phyloP scores from a whole-genome alignment of 345 rosid genomes.

The Bruguiera sexangula region DNA sequence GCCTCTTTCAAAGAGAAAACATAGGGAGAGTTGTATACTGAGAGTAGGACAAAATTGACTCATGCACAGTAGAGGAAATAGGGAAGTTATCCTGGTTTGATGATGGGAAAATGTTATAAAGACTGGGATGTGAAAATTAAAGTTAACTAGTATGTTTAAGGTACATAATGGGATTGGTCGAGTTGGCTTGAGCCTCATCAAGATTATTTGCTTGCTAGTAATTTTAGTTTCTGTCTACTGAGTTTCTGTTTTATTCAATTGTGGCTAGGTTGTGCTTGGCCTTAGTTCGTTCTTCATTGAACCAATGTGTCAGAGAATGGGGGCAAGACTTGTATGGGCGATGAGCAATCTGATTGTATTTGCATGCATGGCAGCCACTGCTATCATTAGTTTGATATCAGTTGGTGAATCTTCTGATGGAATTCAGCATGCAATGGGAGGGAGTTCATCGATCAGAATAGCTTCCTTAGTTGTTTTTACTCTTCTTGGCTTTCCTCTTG shows the following conservation, averaged over 20 bases:
- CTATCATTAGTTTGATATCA: constrained; percentile 73
- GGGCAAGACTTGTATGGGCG: constrained; percentile 87
- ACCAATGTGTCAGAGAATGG: constrained; percentile 84
- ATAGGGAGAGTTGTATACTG: background rate
- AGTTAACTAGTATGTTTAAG: background rate
- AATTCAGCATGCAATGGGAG: constrained; percentile 56
- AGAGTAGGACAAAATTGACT: no score
- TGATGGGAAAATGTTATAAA: no score
- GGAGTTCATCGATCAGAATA: constrained; percentile 51
- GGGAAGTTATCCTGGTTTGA: background rate
- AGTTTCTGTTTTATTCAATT: constrained; percentile 9
- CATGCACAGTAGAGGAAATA: background rate
- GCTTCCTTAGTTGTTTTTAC: constrained; percentile 77
- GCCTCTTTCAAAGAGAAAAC: background rate
- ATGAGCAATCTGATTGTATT: constrained; percentile 80
- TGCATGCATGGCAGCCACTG: constrained; percentile 80
- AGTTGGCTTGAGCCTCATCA: no score
- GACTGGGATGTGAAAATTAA: background rate
- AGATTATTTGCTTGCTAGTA: constrained; percentile 8
- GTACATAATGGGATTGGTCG: no score
- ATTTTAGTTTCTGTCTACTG: background rate
- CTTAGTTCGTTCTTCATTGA: constrained; percentile 82
- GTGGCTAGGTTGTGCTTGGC: constrained; percentile 82
- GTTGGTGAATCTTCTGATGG: constrained; percentile 48
- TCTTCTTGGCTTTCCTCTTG: constrained; percentile 94